Evolutionary conservation across 176 grass and related monocot species (phyloP), one percentile per base, ranked within the genome.

Genomic region (Carex pumila): DNA sequence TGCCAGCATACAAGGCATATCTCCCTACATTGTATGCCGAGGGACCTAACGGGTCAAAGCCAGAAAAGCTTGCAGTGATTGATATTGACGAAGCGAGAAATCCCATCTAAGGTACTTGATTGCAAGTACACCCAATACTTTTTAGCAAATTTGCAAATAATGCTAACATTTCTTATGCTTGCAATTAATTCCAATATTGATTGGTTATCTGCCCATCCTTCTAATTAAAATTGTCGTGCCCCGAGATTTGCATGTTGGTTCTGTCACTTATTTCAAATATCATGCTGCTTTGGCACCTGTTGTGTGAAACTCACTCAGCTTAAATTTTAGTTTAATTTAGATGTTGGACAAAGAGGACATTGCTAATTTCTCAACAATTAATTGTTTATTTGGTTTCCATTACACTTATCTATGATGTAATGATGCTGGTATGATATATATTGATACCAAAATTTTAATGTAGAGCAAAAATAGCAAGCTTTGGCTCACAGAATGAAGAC

Each of bases 1-100:
- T 99, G 83, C 91, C 93, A 32, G 93, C 97, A 57, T 99, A 99
- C 77, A 92, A 91, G 50, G 87, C 91, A 1, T 99, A 99, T 84
- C 89, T 99, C 82, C 96, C 93, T 30, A 89, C 87, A 3, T 52
- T 94, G 19, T 95, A 99, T 59, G 30, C 91, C 14, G 91, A 95
- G 55, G 91, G 96, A 74, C 96, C 96, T 5, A 95, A 88, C 71
- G 93, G 88, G 18, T 34, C 91, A 9, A 89, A 99, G n/a, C 81
- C 84, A 64, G 90, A 92, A 29, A 71, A 88, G 32, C 87, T 99
- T 65, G 78, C 94, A 81, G 91, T 94, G 73, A 94, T 95, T 55
- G 90, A 99, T 53, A 99, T 99, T 76, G 96, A 99, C 8, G 88
- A 94, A 80, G 71, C 50, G 41, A 90, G 96, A 87, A 99, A 83